A percentile compares a stretch with the other conserved stretches of the same genome.
phyloP scores from a whole-genome alignment of 345 rosid genomes.

The Gossypium mustelinum region DNA sequence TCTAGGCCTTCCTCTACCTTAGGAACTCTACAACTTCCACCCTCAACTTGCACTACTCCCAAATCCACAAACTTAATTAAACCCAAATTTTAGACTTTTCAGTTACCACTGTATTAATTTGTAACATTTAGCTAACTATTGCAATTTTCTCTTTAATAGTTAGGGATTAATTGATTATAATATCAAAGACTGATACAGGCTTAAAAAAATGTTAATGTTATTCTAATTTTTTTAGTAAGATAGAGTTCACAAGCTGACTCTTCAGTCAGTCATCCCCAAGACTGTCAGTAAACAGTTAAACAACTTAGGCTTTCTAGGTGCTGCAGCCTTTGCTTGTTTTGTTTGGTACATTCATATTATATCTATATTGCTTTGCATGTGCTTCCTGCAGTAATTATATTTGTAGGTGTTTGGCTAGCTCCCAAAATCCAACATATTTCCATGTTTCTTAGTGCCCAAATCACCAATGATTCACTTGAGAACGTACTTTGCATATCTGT shows the following conservation, averaged over 20 bases:
- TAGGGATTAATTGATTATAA: neutral
- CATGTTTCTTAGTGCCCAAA: neutral
- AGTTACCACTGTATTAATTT: no score
- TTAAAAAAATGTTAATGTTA: neutral
- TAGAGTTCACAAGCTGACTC: neutral
- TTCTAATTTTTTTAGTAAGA: neutral
- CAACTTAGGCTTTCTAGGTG: conserved; percentile 4
- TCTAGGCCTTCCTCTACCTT: no score
- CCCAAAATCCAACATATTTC: neutral
- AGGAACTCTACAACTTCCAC: no score
- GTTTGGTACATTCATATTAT: neutral
- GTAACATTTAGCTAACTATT: no score
- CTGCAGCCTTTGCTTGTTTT: conserved; percentile 10
- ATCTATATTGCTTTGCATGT: neutral
- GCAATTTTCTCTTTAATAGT: neutral
- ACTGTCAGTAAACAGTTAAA: conserved; percentile 5
- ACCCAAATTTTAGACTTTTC: no score
- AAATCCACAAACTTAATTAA: no score
- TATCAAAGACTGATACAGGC: neutral
- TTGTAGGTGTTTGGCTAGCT: neutral
- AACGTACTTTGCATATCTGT: neutral
- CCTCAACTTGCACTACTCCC: no score
- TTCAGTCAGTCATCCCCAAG: neutral
- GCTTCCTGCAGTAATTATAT: neutral
- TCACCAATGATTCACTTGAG: neutral